Base-by-base conservation (phyloP, 306 rosid genomes). In the peach (Prunus persica) region DNA sequence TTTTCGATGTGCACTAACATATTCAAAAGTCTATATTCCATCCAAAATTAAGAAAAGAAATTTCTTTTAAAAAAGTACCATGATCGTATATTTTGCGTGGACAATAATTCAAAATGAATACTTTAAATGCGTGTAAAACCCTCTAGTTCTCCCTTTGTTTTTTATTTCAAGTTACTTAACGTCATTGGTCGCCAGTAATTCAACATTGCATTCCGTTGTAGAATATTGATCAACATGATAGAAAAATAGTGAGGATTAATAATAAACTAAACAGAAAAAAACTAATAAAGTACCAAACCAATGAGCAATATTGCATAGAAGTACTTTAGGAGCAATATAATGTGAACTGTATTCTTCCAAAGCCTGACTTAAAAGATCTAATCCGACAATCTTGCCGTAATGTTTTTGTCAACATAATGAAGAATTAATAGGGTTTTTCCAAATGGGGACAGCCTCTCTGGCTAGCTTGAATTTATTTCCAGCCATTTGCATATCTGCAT, bases 381-480 rank as follows among this genome's bases (percentile, higher is more conserved):
- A 65, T 65, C 69, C 49, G 47, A 65, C 69, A 65, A 19, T 16
- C 69, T 65, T 73, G 77, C 77, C 77, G 77, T 73, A 32, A 60
- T 58, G 68, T 45, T 73, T 24, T 24, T 58, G 68, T 24, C 12
- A 43, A 52, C 24, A 25, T 60, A 25, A 60, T 73, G 55, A 58
- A 43, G 67, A 41, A 43, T 28, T 62, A 10, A 6, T 43, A 20
- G 19, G 24, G 24, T 32, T 72, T 72, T 7, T 45, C 32, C 46
- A 51, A 47, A 67, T 20, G 32, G 7, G 57, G 57, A 51, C 6
- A 51, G 12, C 72, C 72, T 66, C 72, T 66, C 56, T 2, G 25
- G 24, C 32, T 24, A 18, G 22, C 43, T 38, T 38, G 43, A 38
- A 38, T 38, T 38, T 38, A 9, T 6, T 38, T 70, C 11, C 20